Evolutionary conservation across 768 basidiomycete genomes (phyloP), one percentile per base, ranked within the genome.

Genomic region (Melanogaster broomeanus): DNA sequence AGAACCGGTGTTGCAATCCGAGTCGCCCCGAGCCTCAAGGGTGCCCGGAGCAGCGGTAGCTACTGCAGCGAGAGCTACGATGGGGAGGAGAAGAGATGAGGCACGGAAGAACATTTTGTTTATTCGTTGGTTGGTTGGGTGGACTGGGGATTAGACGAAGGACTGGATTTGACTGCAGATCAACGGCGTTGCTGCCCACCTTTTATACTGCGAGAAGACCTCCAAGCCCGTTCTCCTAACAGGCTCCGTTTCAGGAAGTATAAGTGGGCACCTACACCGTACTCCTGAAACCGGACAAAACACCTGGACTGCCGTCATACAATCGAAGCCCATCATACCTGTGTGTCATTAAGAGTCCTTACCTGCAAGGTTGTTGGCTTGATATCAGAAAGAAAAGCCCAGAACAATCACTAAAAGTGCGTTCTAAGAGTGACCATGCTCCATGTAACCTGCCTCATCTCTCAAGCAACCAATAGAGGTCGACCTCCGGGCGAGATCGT

Each of bases 1-100:
- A 15, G 59, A 41, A 3, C 78, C 80, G 25, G 74, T 71, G 61
- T 70, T 70, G 65, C 80, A 81, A 16, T 61, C 2, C 33, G 18
- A 35, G 13, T 9, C 10, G 6, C 35, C 6, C 21, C 53, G 53
- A 25, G 15, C 42, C 13, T 42, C 42, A 21, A 57, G 43, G 10
- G 21, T 38, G 28, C 30, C 28, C 11, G 55, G 56, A 22, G n/a
- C 42, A 19, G 52, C 52, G 21, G 31, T 50, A 22, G 31, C 53
- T 5, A 45, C 53, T 39, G 56, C 52, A 18, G 31, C 42, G 31
- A 61, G 45, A 31, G 48, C 59, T 10, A 33, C 34, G 37, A 45
- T 22, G 19, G 6, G 48, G 47, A 58, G 34, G 31, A 47, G 6
- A 21, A 45, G 4, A 16, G 49, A 15, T 39, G 45, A 52, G 13